Base-by-base conservation (phyloP, 2,329 filamentous ascomycete species). In the Coniochaeta pulveracea region DNA sequence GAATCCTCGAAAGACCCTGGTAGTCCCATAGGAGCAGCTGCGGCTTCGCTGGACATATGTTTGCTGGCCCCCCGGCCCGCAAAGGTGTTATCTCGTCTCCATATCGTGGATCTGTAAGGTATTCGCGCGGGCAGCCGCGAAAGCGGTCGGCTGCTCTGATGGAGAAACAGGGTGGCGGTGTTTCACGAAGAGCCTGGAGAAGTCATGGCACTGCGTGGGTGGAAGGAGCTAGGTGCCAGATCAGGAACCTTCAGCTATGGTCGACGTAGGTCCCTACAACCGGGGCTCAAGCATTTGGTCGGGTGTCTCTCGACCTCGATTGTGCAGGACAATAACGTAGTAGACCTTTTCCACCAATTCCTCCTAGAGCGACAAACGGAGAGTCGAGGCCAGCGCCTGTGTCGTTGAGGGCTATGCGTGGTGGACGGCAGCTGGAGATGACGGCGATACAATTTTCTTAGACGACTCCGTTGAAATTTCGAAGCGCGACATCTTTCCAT, bases 161-260 rank as follows among this genome's bases (percentile, higher is more conserved):
- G 43, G 49, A 54, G 49, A 61, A 56, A 61, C 58, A 62, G 58
- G 50, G 54, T 63, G 57, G 51, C 53, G 41, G 48, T 44, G 51
- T 14, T 54, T 52, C 44, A 46, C 34, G 32, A 31, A 27, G 19
- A 30, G 33, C 31, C 33, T 37, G 36, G 41, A 19, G 39, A 41
- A 38, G 35, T 37, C 49, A 50, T 50, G 48, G 44, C 46, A 48
- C 37, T 43, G 37, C 28, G 29, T 25, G 26, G n/a, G 24, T 34
- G 37, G 34, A 31, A 31, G 17, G 18, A 21, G 17, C 28, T 19
- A 21, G 11, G 18, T 19, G 19, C 28, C 28, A 31, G 18, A 31
- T 31, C 28, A 12, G 28, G 7, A 16, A 31, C 27, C 14, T 4
- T 21, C 3, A 12, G 34, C 32, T 36, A 34, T 10, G 19, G 32